phyloP scores from a whole-genome alignment of 768 basidiomycete species.

The Mycena albidolilacea region DNA sequence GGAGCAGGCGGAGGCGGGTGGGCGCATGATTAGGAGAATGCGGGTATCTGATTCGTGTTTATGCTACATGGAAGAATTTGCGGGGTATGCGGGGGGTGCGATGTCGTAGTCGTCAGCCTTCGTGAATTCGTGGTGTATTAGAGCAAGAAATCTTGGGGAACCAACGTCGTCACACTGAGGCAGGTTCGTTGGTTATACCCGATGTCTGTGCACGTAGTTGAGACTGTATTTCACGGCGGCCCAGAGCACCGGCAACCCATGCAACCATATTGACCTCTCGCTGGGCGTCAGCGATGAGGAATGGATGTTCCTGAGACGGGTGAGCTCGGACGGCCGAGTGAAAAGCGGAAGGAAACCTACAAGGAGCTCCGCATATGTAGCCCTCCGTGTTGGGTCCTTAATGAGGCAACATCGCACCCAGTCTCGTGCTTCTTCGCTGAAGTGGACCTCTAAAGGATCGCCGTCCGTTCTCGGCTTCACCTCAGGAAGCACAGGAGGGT shows the following conservation, averaged over 20 bases:
- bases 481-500: conserved; percentile 88
- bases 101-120: conserved; percentile 25
- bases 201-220: conserved; percentile 17
- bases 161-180: conserved; percentile 31
- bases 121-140: conserved; percentile 26
- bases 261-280: conserved; percentile 86
- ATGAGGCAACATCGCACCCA: conserved; percentile 87
- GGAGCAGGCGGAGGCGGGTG: conserved; percentile 21
- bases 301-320: conserved; percentile 76
- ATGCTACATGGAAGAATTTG: conserved; percentile 35
- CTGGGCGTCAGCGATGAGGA: conserved; percentile 72
- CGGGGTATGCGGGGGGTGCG: conserved; percentile 26
- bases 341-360: conserved; percentile 55
- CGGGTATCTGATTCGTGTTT: conserved; percentile 37
- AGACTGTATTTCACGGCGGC: conserved; percentile 38
- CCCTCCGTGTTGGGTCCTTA: conserved; percentile 84
- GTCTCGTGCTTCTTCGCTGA: conserved; percentile 76
- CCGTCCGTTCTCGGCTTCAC: conserved; percentile 60
- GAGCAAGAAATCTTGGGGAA: neutral
- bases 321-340: neutral
- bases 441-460: conserved; percentile 34
- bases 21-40: conserved; percentile 32
- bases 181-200: conserved; percentile 26
- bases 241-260: conserved; percentile 79
- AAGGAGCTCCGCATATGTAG: conserved; percentile 88